phyloP scores from a whole-genome alignment of 2,329 filamentous ascomycete genomes.

The Diaporthe humulicola region DNA sequence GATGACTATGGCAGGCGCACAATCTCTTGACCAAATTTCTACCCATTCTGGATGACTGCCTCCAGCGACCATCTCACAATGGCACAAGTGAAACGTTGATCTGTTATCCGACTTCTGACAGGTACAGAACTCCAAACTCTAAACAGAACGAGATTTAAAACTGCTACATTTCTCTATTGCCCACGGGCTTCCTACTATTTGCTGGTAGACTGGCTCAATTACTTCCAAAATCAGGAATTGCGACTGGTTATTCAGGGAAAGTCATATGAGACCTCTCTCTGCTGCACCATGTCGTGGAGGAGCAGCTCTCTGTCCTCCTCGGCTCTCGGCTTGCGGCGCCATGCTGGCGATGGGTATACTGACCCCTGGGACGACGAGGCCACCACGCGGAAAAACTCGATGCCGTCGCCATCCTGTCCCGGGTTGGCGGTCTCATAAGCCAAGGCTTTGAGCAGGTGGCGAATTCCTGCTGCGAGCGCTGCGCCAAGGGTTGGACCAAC shows the following conservation, averaged over 20 bases:
- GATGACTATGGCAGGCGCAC: not conserved
- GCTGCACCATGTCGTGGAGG: conserved; percentile 8
- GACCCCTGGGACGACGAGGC: conserved; percentile 19
- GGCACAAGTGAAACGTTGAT: not conserved
- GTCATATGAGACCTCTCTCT: conserved; percentile 10
- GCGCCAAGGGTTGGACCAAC: conserved; percentile 63
- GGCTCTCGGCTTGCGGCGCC: not conserved
- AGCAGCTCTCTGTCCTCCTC: conserved; percentile 8
- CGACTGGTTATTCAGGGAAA: not conserved
- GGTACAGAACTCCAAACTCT: not conserved
- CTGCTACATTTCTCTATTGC: not conserved
- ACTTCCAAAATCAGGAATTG: not conserved
- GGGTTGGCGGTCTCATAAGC: conserved; percentile 51
- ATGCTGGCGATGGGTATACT: not conserved
- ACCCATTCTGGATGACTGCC: no score
- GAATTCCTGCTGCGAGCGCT: conserved; percentile 55
- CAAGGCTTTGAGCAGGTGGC: conserved; percentile 52
- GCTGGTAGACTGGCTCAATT: no score
- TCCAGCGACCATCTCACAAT: not conserved
- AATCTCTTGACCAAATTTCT: not conserved
- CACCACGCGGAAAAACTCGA: conserved; percentile 32
- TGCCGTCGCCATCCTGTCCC: conserved; percentile 44
- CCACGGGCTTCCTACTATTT: not conserved
- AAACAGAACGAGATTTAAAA: not conserved
- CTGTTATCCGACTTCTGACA: not conserved